phyloP scores from a whole-genome alignment of 2,329 filamentous ascomycete genomes.

The Eurotiales sp. region DNA sequence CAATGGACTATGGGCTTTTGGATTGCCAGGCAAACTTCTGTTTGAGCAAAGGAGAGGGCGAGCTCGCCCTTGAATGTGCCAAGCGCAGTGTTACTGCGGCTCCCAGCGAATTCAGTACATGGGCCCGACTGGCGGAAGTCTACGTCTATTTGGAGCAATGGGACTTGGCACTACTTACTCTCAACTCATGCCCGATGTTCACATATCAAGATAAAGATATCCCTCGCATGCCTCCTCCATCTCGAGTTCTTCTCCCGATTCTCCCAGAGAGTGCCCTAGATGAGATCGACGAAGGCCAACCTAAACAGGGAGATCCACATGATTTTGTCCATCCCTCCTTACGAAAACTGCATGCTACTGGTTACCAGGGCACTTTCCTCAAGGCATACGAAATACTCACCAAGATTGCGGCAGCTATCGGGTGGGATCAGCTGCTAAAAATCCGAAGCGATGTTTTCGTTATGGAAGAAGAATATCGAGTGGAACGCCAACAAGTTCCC shows the following conservation, averaged over 20 bases:
- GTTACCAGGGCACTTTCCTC: slow-evolving; percentile 92
- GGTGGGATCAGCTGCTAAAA: slow-evolving; percentile 93
- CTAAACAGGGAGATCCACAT: slow-evolving; percentile 66
- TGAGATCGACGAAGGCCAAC: slow-evolving; percentile 88
- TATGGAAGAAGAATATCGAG: slow-evolving; percentile 98
- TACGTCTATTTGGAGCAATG: slow-evolving; percentile 94
- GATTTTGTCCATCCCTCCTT: slow-evolving; percentile 87
- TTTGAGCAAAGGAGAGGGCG: slow-evolving; percentile 78
- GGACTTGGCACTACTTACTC: slow-evolving; percentile 89
- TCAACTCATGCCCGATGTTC: slow-evolving; percentile 99
- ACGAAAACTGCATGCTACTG: slow-evolving; percentile 77
- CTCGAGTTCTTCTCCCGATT: slow-evolving; percentile 80
- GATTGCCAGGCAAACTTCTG: slow-evolving; percentile 93
- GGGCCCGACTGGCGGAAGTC: slow-evolving; percentile 88
- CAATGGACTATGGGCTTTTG: slow-evolving; percentile 96
- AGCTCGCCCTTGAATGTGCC: slow-evolving; percentile 86
- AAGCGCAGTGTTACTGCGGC: slow-evolving; percentile 93
- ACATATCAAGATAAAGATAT: slow-evolving; percentile 99
- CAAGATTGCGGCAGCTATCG: slow-evolving; percentile 93
- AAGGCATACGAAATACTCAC: slow-evolving; percentile 92
- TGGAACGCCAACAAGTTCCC: slow-evolving; percentile 54
- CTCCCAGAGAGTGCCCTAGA: slow-evolving; percentile 86
- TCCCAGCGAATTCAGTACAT: slow-evolving; percentile 94
- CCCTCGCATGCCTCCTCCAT: slow-evolving; percentile 88
- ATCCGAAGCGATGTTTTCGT: slow-evolving; percentile 97